A percentile compares a stretch with the other conserved stretches of the same genome.
phyloP scores from a whole-genome alignment of 768 basidiomycete species.

The Cystofilobasidium ferigula region DNA sequence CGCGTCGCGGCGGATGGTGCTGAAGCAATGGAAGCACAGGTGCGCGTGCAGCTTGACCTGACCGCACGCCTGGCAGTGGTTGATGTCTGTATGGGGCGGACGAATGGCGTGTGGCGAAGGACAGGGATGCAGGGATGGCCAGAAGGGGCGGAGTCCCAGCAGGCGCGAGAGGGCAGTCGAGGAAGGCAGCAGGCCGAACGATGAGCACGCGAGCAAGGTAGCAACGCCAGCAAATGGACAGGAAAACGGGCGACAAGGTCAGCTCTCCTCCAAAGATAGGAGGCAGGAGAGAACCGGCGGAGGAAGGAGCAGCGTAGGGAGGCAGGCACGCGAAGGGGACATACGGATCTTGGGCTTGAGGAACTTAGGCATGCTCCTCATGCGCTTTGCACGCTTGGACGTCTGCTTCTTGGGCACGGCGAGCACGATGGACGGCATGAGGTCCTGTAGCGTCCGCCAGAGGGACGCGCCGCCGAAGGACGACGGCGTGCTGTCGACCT shows the following conservation, averaged over 20 bases:
- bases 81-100: conserved; percentile 53
- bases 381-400: conserved; percentile 87
- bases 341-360: conserved; percentile 84
- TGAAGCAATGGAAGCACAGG: conserved; percentile 71
- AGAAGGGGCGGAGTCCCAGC: neutral
- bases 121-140: neutral
- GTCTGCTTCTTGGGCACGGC: conserved; percentile 91
- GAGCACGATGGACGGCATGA: conserved; percentile 75
- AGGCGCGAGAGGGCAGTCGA: neutral
- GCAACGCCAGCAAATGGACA: no score
- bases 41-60: conserved; percentile 78
- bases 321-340: conserved; percentile 29
- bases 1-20: conserved; percentile 47
- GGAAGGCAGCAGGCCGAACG: no score
- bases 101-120: conserved; percentile 16
- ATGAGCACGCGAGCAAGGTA: no score
- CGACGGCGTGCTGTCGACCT: neutral
- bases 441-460: conserved; percentile 41
- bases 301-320: neutral
- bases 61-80: conserved; percentile 82
- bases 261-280: no score
- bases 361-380: conserved; percentile 88
- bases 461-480: neutral
- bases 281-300: neutral
- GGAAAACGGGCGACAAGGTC: no score